Evolutionary conservation across 1,139 yeast genomes (phyloP), one percentile per base, ranked within the genome.

Genomic region (Hyphopichia fennica): DNA sequence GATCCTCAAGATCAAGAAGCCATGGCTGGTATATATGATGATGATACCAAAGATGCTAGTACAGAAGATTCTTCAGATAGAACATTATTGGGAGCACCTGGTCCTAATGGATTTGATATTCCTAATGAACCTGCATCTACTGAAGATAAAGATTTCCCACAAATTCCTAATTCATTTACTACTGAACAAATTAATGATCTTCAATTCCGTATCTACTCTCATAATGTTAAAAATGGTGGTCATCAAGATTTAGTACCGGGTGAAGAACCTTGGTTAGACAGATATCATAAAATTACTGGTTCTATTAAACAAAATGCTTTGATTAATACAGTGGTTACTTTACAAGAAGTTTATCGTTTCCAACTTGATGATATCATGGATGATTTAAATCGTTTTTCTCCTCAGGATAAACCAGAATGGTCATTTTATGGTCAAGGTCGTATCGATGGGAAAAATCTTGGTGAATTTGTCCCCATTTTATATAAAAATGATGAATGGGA

Each of bases 151-250:
- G 41, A 43, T 17, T 50, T 46, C 17, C 52, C 62, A 2, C 37
- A 45, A 3, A 46, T 61, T 2, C 54, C 57, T 3, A 47, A 47
- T 11, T 44, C 52, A 32, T 52, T 58, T 30, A 32, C 40, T 14
- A 43, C 39, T n/a, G 38, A 42, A 6, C 20, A 38, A 8, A 47
- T 56, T 13, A 42, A 48, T 6, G 57, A 60, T 1, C 38, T 67
- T 4, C 44, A 42, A 15, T 65, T 69, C 48, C 56, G 74, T 28
- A 57, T 69, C 17, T 69, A 69, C 47, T 63, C 72, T 5, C 75
- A 69, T 44, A 69, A 69, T 48, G 59, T 69, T 37, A 67, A 65
- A 42, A 68, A 67, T 45, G 72, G 70, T 3, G 69, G 63, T 13
- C 61, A 59, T 41, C 54, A 49, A 5, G 43, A 41, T 7, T 51